Evolutionary conservation across 139 green algal genomes (phyloP), one percentile per base, ranked within the genome.

Genomic region (Tetratostichococcus sp.): DNA sequence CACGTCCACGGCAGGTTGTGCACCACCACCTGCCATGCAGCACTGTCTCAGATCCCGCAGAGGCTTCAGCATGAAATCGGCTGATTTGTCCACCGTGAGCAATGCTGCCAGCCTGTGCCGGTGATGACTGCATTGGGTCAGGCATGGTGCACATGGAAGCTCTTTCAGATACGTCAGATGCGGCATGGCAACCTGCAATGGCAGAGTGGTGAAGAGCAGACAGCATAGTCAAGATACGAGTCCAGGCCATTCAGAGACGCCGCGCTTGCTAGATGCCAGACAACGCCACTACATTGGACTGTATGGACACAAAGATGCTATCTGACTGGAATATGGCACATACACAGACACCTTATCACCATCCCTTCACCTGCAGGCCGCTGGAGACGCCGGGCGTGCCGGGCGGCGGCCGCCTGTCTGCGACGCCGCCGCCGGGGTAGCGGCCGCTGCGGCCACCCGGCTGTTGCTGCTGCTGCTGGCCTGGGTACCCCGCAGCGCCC

Each of bases 1-100:
- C 85, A 93, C 42, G 85, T 86, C 92, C 92, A 97, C 0, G 92
- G 92, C 25, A 97, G 84, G 77, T 97, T 97, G 85, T 97, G 92
- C 34, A 97, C 92, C 26, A 97, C 92, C 26, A 94, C 91, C 90
- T 93, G 85, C 30, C 26, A 39, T 77, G 57, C 70, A 71, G 26
- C 3, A 22, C 50, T 35, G 31, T 4, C 19, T 62, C 50, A 25
- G 19, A 62, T 8, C 17, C 32, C 26, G 43, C 1, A 8, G 30
- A 77, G 62, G 71, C 26, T 30, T 62, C 19, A 62, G 11, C 19
- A 26, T 62, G 19, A 34, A 5, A 67, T 33, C 68, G 59, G 35
- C 39, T 72, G 23, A 75, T 71, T 58, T 50, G 39, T 22, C 39
- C 8, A 14, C 8, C 8, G 8, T 50, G 39, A 8, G 8, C 39